phyloP scores from a whole-genome alignment of 2,329 filamentous ascomycete genomes.

The Fusarium austroafricanum region DNA sequence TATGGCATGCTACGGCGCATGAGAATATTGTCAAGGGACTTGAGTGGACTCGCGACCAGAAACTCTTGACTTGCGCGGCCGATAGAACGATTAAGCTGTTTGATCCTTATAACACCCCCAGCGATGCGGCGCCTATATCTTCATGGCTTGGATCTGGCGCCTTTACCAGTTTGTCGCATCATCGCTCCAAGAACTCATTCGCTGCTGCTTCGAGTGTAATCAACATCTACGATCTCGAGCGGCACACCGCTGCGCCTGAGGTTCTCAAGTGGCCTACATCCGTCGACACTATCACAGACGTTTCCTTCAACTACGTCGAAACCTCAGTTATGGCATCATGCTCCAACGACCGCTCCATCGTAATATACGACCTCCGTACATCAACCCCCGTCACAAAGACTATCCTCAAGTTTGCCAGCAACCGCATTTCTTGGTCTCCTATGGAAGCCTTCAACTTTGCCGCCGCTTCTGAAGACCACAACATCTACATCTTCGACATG shows the following conservation, averaged over 20 bases:
- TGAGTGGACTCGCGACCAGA: constrained; percentile 87
- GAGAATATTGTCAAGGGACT: constrained; percentile 94
- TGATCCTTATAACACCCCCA: constrained; percentile 83
- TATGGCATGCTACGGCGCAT: constrained; percentile 84
- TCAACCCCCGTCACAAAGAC: constrained; percentile 84
- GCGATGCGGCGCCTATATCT: constrained; percentile 76
- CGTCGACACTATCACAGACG: constrained; percentile 88
- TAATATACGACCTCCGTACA: constrained; percentile 93
- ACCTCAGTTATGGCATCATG: constrained; percentile 89
- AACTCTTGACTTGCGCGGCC: constrained; percentile 85
- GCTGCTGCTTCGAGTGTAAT: constrained; percentile 82
- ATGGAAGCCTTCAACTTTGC: constrained; percentile 98
- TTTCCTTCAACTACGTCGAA: constrained; percentile 94
- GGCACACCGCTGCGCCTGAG: constrained; percentile 83
- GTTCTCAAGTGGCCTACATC: constrained; percentile 88
- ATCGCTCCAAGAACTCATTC: constrained; percentile 81
- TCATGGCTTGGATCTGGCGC: constrained; percentile 87
- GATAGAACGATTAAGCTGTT: constrained; percentile 92
- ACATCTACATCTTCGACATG: constrained; percentile 90
- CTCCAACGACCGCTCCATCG: constrained; percentile 85
- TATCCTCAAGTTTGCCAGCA: constrained; percentile 83
- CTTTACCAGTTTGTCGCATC: constrained; percentile 86
- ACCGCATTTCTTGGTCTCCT: constrained; percentile 91
- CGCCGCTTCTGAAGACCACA: constrained; percentile 93
- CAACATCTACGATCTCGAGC: constrained; percentile 87